Percentiles rank a stretch among this genome's conserved stretches.
Evolutionary conservation across 768 basidiomycete genomes (phyloP).

Genomic region (Sistotremastrum niveocremeum): DNA sequence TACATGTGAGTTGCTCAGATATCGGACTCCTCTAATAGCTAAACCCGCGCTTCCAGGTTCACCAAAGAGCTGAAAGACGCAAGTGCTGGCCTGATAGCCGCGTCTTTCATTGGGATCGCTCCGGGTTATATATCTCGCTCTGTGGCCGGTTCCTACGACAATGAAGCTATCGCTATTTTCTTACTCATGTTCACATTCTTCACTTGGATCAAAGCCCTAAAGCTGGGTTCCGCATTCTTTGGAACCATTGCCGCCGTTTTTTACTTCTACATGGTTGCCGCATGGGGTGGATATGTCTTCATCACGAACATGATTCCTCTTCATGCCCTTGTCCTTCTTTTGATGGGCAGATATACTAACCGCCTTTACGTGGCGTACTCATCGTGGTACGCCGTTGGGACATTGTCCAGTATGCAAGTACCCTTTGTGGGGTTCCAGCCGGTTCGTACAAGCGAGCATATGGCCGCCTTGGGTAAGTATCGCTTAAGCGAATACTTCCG

Average conservation of each 20-base stretch:
- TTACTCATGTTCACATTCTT: constrained; percentile 99
- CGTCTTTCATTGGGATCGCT: constrained; percentile 94
- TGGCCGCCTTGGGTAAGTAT: constrained; percentile 82
- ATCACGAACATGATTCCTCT: constrained; percentile 99
- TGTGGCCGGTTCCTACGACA: constrained; percentile 98
- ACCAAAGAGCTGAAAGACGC: constrained; percentile 94
- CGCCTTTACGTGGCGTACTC: constrained; percentile 92
- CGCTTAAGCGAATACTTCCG: neutral
- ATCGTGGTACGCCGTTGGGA: constrained; percentile 96
- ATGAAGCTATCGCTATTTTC: constrained; percentile 99
- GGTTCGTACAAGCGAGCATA: constrained; percentile 94
- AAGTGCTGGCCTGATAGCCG: constrained; percentile 91
- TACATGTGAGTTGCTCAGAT: constrained; percentile 54
- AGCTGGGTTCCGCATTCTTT: constrained; percentile 84
- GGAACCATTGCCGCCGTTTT: constrained; percentile 87
- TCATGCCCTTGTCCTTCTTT: constrained; percentile 83
- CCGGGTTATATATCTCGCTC: constrained; percentile 99
- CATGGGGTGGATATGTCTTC: constrained; percentile 99
- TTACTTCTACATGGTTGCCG: constrained; percentile 99
- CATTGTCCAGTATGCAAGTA: constrained; percentile 96
- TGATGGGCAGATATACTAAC: constrained; percentile 92
- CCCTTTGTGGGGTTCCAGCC: constrained; percentile 99
- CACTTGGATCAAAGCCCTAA: constrained; percentile 92
- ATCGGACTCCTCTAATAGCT: neutral
- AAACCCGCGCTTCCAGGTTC: constrained; percentile 41